Evolutionary conservation across 768 basidiomycete genomes (phyloP).

Genomic region (Rhizopogon roseolus): DNA sequence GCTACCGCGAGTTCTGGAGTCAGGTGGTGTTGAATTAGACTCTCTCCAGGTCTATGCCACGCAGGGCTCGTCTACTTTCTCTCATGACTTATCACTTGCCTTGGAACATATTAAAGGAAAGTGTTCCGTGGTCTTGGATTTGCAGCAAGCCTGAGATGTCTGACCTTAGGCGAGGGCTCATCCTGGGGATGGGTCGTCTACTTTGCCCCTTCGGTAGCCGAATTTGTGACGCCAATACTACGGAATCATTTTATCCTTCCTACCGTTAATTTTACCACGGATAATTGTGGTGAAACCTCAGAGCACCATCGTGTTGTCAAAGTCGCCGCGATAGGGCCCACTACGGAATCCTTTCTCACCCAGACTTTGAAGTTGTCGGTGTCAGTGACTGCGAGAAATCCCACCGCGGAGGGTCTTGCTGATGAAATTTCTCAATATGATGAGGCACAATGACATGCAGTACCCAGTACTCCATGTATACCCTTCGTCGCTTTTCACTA

Average conservation of each 20-base stretch:
- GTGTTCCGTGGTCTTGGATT: neutral
- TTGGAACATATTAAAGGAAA: conserved; percentile 23
- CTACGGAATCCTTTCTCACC: conserved; percentile 49
- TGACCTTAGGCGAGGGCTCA: neutral
- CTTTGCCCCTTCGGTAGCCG: conserved; percentile 73
- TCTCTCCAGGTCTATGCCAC: conserved; percentile 71
- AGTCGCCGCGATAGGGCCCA: conserved; percentile 66
- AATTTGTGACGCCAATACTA: conserved; percentile 49
- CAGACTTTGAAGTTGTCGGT: conserved; percentile 44
- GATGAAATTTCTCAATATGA: conserved; percentile 22
- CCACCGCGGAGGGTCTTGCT: conserved; percentile 49
- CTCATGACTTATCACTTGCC: conserved; percentile 33
- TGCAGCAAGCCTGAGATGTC: conserved; percentile 4
- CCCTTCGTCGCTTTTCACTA: neutral
- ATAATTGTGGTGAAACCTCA: neutral
- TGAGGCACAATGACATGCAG: neutral
- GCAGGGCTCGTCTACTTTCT: conserved; percentile 47
- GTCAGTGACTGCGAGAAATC: conserved; percentile 50
- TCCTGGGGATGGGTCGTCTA: conserved; percentile 63
- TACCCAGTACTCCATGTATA: neutral
- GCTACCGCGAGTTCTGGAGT: conserved; percentile 44
- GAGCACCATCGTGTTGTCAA: conserved; percentile 15
- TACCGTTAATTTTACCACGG: neutral
- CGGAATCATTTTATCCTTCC: conserved; percentile 39
- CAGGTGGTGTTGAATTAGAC: conserved; percentile 40